phyloP scores from a whole-genome alignment of 2,329 filamentous ascomycete genomes.

The Coleophoma crateriformis region DNA sequence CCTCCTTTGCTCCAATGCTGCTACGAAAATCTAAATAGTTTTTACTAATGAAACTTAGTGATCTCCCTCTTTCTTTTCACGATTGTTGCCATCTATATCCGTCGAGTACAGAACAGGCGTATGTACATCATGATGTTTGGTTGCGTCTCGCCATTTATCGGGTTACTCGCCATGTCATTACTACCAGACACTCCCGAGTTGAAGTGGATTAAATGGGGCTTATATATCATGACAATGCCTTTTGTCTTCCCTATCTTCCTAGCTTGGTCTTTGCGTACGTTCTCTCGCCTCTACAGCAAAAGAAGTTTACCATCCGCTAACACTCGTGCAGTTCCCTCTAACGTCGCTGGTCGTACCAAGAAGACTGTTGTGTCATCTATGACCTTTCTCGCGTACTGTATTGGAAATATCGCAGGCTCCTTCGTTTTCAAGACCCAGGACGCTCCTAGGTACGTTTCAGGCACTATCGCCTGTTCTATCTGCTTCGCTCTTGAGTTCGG shows the following conservation, averaged over 20 bases:
- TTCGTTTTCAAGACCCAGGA: slow-evolving; percentile 51
- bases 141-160: slow-evolving; percentile 27
- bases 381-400: slow-evolving; percentile 54
- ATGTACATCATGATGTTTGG: slow-evolving; percentile 28
- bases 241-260: slow-evolving; percentile 35
- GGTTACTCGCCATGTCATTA: slow-evolving; percentile 27
- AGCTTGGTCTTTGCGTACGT: slow-evolving; percentile 31
- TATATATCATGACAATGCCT: slow-evolving; percentile 17
- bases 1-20: not conserved
- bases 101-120: slow-evolving; percentile 21
- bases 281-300: no score
- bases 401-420: slow-evolving; percentile 61
- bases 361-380: slow-evolving; percentile 56
- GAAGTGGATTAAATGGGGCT: slow-evolving; percentile 31
- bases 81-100: slow-evolving; percentile 25
- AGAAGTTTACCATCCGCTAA: no score
- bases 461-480: not conserved
- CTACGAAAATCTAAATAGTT: no score
- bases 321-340: slow-evolving; percentile 39
- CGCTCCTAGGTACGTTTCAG: slow-evolving; percentile 43
- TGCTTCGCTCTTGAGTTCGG: not conserved
- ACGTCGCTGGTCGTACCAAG: slow-evolving; percentile 61
- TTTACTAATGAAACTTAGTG: slow-evolving; percentile 6
- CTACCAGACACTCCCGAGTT: slow-evolving; percentile 24
- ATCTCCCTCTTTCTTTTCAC: slow-evolving; percentile 26